phyloP scores from a whole-genome alignment of 1,284 basidiomycete species.

The Golubevia sp. region DNA sequence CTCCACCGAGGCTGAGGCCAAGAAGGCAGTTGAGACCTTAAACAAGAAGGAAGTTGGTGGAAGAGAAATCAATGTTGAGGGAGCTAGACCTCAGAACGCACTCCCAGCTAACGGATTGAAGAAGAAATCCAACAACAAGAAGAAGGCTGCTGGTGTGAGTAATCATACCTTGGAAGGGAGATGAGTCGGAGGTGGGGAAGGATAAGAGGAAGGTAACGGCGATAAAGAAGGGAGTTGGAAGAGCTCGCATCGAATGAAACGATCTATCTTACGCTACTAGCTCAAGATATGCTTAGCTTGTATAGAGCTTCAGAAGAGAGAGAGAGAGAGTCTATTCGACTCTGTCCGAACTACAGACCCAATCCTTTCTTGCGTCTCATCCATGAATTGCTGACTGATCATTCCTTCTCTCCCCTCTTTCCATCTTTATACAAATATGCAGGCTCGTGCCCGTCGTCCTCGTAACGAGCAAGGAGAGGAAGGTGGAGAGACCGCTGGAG shows the following conservation, averaged over 20 bases:
- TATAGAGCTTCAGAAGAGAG: too few species aligned
- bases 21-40: slow-evolving; percentile 38
- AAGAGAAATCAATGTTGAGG: slow-evolving; percentile 50
- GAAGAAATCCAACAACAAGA: slow-evolving; percentile 10
- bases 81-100: slow-evolving; percentile 40
- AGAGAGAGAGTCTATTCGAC: too few species aligned
- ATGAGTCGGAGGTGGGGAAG: background rate
- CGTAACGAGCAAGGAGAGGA: slow-evolving; percentile 47
- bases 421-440: slow-evolving; percentile 2
- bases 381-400: too few species aligned
- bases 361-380: too few species aligned
- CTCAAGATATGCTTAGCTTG: too few species aligned
- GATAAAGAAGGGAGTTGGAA: background rate
- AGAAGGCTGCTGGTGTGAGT: background rate
- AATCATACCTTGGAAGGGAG: background rate
- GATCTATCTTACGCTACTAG: background rate
- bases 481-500: slow-evolving; percentile 26
- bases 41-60: slow-evolving; percentile 52
- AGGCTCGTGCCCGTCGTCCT: slow-evolving; percentile 22
- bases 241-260: background rate
- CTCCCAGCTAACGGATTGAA: slow-evolving; percentile 9
- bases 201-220: background rate
- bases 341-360: too few species aligned
- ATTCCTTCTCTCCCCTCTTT: slow-evolving; percentile 1
- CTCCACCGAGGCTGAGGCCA: slow-evolving; percentile 38